These are phyloP conservation scores for Tubosaeta brunneosetosa DNA, from an alignment of 768 basidiomycete species.

Conservation along the genomic window DNA sequence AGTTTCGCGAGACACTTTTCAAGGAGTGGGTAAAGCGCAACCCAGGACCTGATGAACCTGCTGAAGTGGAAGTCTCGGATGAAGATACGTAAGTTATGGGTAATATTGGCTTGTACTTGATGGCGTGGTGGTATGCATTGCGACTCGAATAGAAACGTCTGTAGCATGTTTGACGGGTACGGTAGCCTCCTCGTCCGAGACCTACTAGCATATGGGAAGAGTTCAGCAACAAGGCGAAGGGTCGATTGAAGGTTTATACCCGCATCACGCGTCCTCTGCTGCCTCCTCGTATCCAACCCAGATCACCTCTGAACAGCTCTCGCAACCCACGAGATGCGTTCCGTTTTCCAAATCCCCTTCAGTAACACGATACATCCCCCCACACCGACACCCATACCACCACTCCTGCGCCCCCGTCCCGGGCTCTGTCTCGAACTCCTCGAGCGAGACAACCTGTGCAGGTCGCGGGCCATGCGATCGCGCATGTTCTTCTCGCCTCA, in stretches of 20 bases:
- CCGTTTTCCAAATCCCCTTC: constrained; percentile 61
- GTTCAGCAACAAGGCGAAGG: not conserved
- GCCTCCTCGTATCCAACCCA: constrained; percentile 81
- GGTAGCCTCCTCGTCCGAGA: not conserved
- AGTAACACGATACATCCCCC: constrained; percentile 57
- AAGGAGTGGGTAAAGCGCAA: constrained; percentile 43
- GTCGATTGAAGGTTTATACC: not conserved
- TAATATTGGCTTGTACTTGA: not conserved
- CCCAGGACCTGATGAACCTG: constrained; percentile 15
- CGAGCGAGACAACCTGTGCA: constrained; percentile 73
- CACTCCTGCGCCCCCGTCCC: constrained; percentile 34
- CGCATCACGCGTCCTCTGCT: constrained; percentile 11
- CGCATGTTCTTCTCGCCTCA: constrained; percentile 4
- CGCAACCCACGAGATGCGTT: constrained; percentile 69
- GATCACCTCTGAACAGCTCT: constrained; percentile 73
- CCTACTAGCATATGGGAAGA: not conserved
- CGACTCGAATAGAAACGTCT: not conserved
- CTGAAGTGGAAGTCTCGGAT: constrained; percentile 30
- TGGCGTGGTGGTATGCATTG: not conserved
- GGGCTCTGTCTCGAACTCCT: constrained; percentile 46
- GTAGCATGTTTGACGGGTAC: not conserved
- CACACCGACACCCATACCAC: constrained; percentile 69
- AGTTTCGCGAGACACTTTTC: constrained; percentile 50
- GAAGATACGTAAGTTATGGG: constrained; percentile 27
- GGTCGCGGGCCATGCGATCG: constrained; percentile 50